These are phyloP conservation scores for Discostella stelligeroides DNA, from an alignment of 108 stramenopile genomes.

Conservation along the genomic window DNA sequence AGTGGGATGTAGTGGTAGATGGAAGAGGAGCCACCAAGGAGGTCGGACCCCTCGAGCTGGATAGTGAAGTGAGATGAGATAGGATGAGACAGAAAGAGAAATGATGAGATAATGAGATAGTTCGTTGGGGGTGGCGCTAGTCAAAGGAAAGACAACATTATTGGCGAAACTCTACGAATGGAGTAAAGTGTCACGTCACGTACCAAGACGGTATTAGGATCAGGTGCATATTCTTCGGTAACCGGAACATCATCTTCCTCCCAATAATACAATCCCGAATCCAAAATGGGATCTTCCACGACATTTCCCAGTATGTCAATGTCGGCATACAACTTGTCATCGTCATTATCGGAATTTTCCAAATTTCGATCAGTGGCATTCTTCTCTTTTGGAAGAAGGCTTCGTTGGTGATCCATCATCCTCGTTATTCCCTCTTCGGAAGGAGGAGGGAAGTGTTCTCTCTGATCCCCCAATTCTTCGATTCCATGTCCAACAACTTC, in stretches of 20 bases:
- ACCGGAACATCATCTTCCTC: conserved; percentile 1
- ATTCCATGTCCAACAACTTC: no score
- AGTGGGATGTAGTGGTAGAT: neutral
- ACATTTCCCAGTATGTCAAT: neutral
- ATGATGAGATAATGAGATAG: neutral
- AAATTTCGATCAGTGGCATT: neutral
- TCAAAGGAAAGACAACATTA: neutral
- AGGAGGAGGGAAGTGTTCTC: conserved; percentile 12
- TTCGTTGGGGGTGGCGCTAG: neutral
- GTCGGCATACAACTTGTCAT: no score
- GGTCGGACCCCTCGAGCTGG: conserved; percentile 3
- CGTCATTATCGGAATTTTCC: no score
- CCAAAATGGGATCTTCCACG: neutral
- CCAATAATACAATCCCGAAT: neutral
- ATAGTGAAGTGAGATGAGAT: neutral
- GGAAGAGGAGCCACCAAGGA: neutral
- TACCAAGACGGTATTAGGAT: neutral
- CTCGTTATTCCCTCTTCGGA: neutral
- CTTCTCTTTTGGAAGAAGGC: neutral
- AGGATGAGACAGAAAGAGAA: neutral
- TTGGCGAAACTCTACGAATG: no score
- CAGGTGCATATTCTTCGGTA: neutral
- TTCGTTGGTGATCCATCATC: neutral
- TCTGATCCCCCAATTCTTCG: conserved; percentile 26
- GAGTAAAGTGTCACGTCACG: neutral